Evolutionary conservation across 768 basidiomycete species (phyloP).

Genomic region (Kwoniella sp.): DNA sequence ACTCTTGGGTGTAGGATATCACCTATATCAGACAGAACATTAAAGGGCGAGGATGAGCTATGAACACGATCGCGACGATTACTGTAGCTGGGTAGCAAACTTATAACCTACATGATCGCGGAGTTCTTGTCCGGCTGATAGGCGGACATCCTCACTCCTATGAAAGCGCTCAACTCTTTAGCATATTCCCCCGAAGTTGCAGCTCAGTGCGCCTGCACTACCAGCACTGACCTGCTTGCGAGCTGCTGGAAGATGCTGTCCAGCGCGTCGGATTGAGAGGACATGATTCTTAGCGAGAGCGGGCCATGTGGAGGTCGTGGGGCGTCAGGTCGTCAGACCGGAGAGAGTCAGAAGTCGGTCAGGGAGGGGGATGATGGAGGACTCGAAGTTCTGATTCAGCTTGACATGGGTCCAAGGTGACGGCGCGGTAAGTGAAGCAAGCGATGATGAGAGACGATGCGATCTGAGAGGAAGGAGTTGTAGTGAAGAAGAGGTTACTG

Average conservation of each 20-base stretch:
- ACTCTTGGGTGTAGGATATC: constrained; percentile 37
- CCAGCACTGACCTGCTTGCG: constrained; percentile 34
- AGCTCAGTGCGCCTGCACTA: not conserved
- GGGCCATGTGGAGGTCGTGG: constrained; percentile 20
- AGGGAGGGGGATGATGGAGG: not conserved
- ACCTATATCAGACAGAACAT: constrained; percentile 25
- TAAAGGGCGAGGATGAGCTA: not conserved
- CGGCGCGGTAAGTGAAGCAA: not conserved
- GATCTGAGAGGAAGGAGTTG: too few species aligned
- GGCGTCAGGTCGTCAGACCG: constrained; percentile 10
- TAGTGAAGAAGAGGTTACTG: too few species aligned
- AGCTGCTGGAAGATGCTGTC: constrained; percentile 46
- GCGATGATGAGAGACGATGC: too few species aligned
- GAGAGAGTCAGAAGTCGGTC: not conserved
- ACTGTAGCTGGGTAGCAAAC: not conserved
- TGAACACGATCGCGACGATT: too few species aligned
- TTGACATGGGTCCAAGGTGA: not conserved
- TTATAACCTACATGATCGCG: constrained; percentile 32
- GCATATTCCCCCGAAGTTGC: not conserved
- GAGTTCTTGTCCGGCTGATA: constrained; percentile 64
- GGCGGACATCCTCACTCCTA: constrained; percentile 67
- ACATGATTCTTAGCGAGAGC: constrained; percentile 27
- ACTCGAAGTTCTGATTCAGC: not conserved
- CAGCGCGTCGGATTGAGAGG: constrained; percentile 46
- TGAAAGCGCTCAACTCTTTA: too few species aligned